Percentiles rank a stretch among this genome's conserved stretches.
phyloP scores from a whole-genome alignment of 2,329 filamentous ascomycete species.

The Sodiomyces alkalinus region DNA sequence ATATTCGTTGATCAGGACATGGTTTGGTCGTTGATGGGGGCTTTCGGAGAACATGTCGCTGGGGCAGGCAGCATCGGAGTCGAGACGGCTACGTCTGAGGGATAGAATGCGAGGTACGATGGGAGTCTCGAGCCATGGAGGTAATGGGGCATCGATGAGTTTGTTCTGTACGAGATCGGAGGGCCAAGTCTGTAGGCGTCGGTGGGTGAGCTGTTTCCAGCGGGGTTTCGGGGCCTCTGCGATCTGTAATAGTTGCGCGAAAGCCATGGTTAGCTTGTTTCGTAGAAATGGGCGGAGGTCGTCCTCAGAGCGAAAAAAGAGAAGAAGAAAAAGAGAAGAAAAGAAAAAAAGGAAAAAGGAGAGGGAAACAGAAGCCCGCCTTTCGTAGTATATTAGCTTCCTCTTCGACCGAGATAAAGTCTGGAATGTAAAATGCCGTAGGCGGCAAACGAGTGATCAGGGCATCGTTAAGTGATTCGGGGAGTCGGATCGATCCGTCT shows the following conservation, averaged over 20 bases:
- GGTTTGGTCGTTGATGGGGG: slow-evolving; percentile 67
- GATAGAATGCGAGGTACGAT: slow-evolving; percentile 46
- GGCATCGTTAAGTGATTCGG: slow-evolving; percentile 32
- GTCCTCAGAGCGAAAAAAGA: no score
- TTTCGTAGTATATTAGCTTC: slow-evolving; percentile 57
- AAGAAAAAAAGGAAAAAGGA: no score
- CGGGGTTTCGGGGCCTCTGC: slow-evolving; percentile 52
- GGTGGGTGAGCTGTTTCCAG: slow-evolving; percentile 81
- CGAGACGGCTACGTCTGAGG: slow-evolving; percentile 22
- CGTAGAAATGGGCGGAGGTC: neutral
- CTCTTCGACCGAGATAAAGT: slow-evolving; percentile 68
- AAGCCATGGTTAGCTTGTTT: no score
- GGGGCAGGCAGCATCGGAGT: slow-evolving; percentile 8
- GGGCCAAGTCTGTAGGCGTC: slow-evolving; percentile 82
- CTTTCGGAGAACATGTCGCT: slow-evolving; percentile 42
- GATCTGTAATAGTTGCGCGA: slow-evolving; percentile 40
- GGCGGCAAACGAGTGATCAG: slow-evolving; percentile 41
- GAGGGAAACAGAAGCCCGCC: no score
- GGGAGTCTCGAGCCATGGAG: slow-evolving; percentile 58
- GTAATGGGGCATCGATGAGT: slow-evolving; percentile 59
- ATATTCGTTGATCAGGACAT: slow-evolving; percentile 92
- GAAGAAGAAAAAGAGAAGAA: no score
- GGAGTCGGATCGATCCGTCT: no score
- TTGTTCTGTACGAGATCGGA: slow-evolving; percentile 67
- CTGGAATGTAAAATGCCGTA: slow-evolving; percentile 67